phyloP scores from a whole-genome alignment of 148 eudicot genomes.

The Nyssa sinensis region DNA sequence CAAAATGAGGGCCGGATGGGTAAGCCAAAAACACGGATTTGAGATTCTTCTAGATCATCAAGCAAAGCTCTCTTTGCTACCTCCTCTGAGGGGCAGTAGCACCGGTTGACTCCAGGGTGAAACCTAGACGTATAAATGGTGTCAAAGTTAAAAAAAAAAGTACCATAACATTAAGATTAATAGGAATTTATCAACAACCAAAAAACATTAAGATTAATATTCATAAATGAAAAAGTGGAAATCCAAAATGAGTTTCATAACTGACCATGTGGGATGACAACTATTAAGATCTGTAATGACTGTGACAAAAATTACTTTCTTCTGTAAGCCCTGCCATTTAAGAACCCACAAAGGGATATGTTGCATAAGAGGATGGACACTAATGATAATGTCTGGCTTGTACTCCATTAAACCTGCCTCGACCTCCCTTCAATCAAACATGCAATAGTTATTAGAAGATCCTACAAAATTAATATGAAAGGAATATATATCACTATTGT shows the following conservation, averaged over 20 bases:
- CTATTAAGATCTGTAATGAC: constrained; percentile 93
- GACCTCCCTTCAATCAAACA: constrained; percentile 63
- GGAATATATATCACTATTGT: neutral
- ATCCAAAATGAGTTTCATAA: neutral
- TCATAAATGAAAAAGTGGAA: neutral
- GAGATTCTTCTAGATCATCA: constrained; percentile 77
- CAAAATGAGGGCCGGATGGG: constrained; percentile 92
- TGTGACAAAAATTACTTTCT: constrained; percentile 91
- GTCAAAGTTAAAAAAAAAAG: constrained; percentile 2
- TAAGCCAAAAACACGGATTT: constrained; percentile 83
- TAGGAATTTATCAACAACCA: no score
- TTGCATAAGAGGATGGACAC: constrained; percentile 98
- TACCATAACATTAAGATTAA: neutral
- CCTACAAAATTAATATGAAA: neutral
- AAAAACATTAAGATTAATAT: no score
- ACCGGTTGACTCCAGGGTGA: constrained; percentile 83
- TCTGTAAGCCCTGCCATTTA: constrained; percentile 95
- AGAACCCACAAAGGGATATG: constrained; percentile 97
- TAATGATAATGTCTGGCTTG: constrained; percentile 91
- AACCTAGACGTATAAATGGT: constrained; percentile 50
- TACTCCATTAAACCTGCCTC: constrained; percentile 98
- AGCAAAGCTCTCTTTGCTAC: constrained; percentile 88
- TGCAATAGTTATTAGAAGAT: neutral
- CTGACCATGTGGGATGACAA: constrained; percentile 93
- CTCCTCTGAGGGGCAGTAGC: constrained; percentile 89